Percentiles rank a stretch among this genome's conserved stretches.
Conservation (phyloP, 2,329 filamentous ascomycete genomes). For the Diaporthe longicolla region DNA sequence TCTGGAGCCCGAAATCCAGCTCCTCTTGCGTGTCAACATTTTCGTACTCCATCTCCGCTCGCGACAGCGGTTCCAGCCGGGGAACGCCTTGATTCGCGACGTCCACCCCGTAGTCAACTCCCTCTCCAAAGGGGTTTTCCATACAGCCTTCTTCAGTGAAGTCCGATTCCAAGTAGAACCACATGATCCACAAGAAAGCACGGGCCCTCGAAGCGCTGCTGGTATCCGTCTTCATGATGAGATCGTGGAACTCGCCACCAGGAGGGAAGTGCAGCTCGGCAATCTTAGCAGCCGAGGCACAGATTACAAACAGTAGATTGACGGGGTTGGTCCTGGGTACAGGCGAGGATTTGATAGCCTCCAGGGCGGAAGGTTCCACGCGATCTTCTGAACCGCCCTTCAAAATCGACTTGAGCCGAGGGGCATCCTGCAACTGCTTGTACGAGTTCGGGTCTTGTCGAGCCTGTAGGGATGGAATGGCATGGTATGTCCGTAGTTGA, state of each 20-base stretch:
- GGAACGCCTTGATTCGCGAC: conserved; percentile 80
- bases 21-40: conserved; percentile 83
- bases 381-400: conserved; percentile 96
- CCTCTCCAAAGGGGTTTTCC: conserved; percentile 89
- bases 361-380: conserved; percentile 84
- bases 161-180: conserved; percentile 98
- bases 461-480: conserved; percentile 95
- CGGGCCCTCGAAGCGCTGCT: conserved; percentile 86
- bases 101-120: conserved; percentile 75
- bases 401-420: conserved; percentile 94
- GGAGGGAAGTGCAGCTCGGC: conserved; percentile 93
- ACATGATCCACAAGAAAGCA: conserved; percentile 98
- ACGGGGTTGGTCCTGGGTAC: conserved; percentile 92
- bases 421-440: conserved; percentile 97
- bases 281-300: conserved; percentile 89
- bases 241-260: conserved; percentile 91
- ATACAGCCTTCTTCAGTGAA: conserved; percentile 90
- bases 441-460: conserved; percentile 96
- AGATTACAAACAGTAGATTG: conserved; percentile 95
- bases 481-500: conserved; percentile 96
- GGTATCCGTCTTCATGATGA: conserved; percentile 90
- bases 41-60: conserved; percentile 76
- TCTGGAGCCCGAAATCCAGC: conserved; percentile 77
- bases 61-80: conserved; percentile 73
- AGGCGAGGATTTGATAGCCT: conserved; percentile 79